Percentiles rank a stretch among this genome's conserved stretches.
These are phyloP conservation scores for Urochloa ruziziensis DNA, from an alignment of 176 grass and related monocot genomes.

Conservation along the genomic window DNA sequence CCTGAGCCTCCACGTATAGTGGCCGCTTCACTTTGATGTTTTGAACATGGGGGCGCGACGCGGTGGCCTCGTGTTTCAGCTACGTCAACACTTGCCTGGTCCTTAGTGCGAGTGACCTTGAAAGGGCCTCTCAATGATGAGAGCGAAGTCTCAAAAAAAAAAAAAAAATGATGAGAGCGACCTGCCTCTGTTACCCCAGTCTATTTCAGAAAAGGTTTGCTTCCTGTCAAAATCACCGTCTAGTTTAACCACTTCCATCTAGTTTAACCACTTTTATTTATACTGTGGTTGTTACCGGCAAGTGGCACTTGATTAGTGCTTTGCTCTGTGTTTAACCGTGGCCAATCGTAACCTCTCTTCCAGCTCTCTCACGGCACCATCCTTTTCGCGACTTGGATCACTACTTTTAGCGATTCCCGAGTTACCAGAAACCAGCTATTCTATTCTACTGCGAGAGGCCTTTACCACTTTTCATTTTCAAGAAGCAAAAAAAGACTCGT, in stretches of 20 bases:
- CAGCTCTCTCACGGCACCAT: not conserved
- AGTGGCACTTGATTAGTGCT: not conserved
- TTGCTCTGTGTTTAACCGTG: not conserved
- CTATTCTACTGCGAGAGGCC: not conserved
- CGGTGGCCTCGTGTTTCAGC: not conserved
- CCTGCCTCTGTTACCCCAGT: not conserved
- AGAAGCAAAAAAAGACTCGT: not conserved
- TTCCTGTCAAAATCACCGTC: not conserved
- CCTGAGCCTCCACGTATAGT: not conserved
- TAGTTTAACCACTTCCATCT: conserved; percentile 4
- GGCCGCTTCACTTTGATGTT: not conserved
- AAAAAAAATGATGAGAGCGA: too few relatives aligned
- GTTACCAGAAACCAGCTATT: too few relatives aligned
- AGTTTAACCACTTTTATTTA: not conserved
- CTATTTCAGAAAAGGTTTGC: not conserved
- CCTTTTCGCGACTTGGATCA: not conserved
- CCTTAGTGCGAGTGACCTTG: not conserved
- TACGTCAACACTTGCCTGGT: not conserved
- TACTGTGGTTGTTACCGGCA: not conserved
- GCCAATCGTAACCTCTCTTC: not conserved
- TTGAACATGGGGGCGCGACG: not conserved
- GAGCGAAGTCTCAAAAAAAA: too few relatives aligned
- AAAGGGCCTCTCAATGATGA: not conserved
- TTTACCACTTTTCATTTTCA: not conserved
- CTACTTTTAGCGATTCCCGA: too few relatives aligned